Conservation (phyloP, 2,329 filamentous ascomycete genomes). For the Penicillium sp. region DNA sequence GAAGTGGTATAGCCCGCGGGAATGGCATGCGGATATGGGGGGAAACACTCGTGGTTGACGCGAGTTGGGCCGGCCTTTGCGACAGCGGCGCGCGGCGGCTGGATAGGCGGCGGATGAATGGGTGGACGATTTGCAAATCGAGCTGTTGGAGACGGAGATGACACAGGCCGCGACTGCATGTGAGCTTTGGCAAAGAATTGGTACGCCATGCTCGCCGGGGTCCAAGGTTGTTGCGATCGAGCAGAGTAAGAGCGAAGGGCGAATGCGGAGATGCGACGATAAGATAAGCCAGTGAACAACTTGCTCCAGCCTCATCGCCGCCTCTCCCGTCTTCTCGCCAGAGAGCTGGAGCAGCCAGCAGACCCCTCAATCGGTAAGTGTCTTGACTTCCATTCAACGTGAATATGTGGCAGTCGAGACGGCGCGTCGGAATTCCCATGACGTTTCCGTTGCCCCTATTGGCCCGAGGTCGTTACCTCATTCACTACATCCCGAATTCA, state of each 20-base stretch:
- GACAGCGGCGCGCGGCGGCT: slow-evolving; percentile 25
- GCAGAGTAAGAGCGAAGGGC: slow-evolving; percentile 1
- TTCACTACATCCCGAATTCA: slow-evolving; percentile 8
- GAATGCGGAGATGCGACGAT: slow-evolving; percentile 34
- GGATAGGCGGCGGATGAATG: slow-evolving; percentile 32
- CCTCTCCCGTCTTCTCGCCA: slow-evolving; percentile 14
- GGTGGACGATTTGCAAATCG: slow-evolving; percentile 24
- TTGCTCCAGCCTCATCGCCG: slow-evolving; percentile 23
- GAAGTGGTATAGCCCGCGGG: slow-evolving; percentile 32
- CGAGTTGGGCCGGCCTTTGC: slow-evolving; percentile 26
- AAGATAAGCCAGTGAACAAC: slow-evolving; percentile 24
- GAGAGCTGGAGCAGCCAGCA: slow-evolving; percentile 11
- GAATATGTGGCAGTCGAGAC: neutral
- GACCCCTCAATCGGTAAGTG: slow-evolving; percentile 18
- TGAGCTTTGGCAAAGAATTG: slow-evolving; percentile 38
- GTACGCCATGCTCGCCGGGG: slow-evolving; percentile 39
- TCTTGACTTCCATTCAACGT: neutral
- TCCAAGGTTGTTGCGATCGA: too few relatives aligned
- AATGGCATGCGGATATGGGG: slow-evolving; percentile 33
- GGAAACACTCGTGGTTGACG: slow-evolving; percentile 26
- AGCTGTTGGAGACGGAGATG: slow-evolving; percentile 24
- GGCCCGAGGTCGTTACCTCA: slow-evolving; percentile 5
- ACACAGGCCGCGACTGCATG: slow-evolving; percentile 25
- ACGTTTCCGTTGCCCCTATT: slow-evolving; percentile 10
- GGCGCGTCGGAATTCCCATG: neutral